Base-by-base conservation (phyloP, 2,329 filamentous ascomycete genomes). In the Sporothrix inflata region DNA sequence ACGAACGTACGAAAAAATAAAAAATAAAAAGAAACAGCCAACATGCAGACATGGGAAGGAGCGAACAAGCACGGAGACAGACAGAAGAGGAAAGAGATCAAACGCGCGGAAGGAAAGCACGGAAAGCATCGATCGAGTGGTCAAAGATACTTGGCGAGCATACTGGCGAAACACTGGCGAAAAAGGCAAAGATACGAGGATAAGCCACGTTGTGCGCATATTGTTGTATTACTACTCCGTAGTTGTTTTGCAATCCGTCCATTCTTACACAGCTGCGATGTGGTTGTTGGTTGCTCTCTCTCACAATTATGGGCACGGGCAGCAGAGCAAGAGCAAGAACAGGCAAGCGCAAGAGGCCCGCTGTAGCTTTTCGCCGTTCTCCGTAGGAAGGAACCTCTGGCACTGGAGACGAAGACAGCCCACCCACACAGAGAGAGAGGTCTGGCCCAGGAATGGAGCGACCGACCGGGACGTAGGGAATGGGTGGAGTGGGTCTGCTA, bases 381-480 rank as follows among this genome's bases (percentile, higher is more conserved):
- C 42, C 42, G 24, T 21, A 6, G 24, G 40, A 45, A 11, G 61
- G 40, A n/a, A n/a, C n/a, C n/a, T n/a, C n/a, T n/a, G n/a, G n/a
- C 60, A 45, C 60, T 63, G 34, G 4, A 66, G 42, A 66, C 27
- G n/a, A 45, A 45, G 16, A 45, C 42, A 45, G 42, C 8, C 34
- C 57, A 63, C 34, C n/a, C 19, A 53, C n/a, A 47, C 12, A 19
- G 16, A 65, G 27, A n/a, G n/a, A n/a, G n/a, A n/a, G 63, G 42
- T 42, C 63, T 30, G 42, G 63, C 63, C 63, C 38, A 49, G 63
- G 63, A 66, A 66, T 66, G 63, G 42, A 66, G 63, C 63, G 63
- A 66, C 45, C 63, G 63, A 66, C 45, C 45, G 45, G 27, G 63
- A 67, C 63, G 24, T 30, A 49, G 42, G 63, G 63, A 67, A 67